Percentiles rank a stretch among this genome's conserved stretches.
phyloP scores from a whole-genome alignment of 495 filamentous ascomycete species.

The Jackrogersella multiformis region DNA sequence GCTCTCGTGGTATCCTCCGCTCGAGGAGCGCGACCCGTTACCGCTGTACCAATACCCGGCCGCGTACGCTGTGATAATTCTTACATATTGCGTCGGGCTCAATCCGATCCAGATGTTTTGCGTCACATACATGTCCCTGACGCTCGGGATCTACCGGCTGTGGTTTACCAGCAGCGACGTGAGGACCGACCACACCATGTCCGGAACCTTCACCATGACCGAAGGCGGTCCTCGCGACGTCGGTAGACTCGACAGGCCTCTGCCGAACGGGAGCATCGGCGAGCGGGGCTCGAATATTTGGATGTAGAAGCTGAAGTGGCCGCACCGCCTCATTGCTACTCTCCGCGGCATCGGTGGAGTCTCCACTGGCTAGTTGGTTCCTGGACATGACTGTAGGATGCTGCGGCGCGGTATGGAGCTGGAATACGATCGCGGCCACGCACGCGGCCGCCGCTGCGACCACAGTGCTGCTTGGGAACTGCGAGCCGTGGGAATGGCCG shows the following conservation, averaged over 20 bases:
- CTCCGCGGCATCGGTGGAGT: conserved; percentile 26
- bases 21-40: conserved; percentile 7
- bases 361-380: neutral
- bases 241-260: neutral
- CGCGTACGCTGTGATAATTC: neutral
- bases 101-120: neutral
- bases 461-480: conserved; percentile 9
- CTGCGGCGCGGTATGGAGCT: conserved; percentile 21
- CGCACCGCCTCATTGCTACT: conserved; percentile 13
- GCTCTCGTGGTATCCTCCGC: conserved; percentile 11
- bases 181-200: conserved; percentile 3
- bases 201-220: neutral
- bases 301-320: conserved; percentile 31
- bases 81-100: conserved; percentile 16
- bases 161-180: conserved; percentile 15
- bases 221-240: conserved; percentile 2
- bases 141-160: neutral
- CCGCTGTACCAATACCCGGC: neutral
- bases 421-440: conserved; percentile 12
- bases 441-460: conserved; percentile 11
- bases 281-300: conserved; percentile 11
- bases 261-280: neutral
- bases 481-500: conserved; percentile 28
- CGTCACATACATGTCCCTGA: neutral
- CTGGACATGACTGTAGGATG: neutral